Conservation (phyloP, 768 basidiomycete species). For the Multifurca ochricompacta region DNA sequence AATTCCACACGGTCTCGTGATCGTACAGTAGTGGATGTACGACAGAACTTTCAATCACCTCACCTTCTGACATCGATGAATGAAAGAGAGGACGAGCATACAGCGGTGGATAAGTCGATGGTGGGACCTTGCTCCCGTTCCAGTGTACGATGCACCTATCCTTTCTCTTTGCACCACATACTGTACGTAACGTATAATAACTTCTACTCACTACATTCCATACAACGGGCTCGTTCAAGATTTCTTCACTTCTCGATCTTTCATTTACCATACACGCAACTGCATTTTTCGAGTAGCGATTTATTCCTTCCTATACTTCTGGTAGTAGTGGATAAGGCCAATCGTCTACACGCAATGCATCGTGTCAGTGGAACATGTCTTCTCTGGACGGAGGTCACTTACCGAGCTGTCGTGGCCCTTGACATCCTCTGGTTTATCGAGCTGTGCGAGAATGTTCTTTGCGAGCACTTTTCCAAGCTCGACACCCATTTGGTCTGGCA, state of each 20-base stretch:
- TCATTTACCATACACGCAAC: neutral
- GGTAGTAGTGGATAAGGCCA: constrained; percentile 95
- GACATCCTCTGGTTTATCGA: constrained; percentile 71
- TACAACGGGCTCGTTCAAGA: neutral
- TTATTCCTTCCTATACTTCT: constrained; percentile 76
- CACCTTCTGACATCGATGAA: too few species aligned
- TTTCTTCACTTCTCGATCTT: neutral
- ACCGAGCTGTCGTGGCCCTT: constrained; percentile 84
- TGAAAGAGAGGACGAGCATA: too few species aligned
- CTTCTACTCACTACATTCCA: neutral
- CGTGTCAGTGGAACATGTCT: neutral
- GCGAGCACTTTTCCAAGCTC: constrained; percentile 97
- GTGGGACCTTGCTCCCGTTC: neutral
- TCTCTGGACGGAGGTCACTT: constrained; percentile 16
- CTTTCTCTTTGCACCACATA: neutral
- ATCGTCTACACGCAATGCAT: constrained; percentile 54
- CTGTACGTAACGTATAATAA: neutral
- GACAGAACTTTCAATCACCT: too few species aligned
- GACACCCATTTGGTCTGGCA: constrained; percentile 98
- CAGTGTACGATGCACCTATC: neutral
- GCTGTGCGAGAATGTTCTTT: constrained; percentile 89
- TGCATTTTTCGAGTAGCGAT: neutral
- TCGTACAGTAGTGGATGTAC: too few species aligned
- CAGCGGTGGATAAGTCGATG: too few species aligned
- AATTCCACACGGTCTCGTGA: too few species aligned